Base-by-base conservation (phyloP, 2,329 filamentous ascomycete genomes). In the Penicillium fuscoglaucum region DNA sequence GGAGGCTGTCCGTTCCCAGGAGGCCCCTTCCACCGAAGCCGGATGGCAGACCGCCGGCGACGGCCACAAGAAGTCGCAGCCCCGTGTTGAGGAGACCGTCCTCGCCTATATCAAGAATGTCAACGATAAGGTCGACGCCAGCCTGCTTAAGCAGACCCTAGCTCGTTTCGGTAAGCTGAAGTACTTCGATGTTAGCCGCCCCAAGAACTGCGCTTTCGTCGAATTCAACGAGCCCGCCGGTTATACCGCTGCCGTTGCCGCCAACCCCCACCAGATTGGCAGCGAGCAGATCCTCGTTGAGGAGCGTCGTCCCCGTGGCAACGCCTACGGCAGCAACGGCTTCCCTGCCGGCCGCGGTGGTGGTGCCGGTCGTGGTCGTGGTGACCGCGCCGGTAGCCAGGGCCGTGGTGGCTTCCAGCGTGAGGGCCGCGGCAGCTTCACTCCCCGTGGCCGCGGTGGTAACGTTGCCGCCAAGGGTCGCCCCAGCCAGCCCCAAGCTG, bases 61-160 rank as follows among this genome's bases (percentile, higher is more conserved):
- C 58, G 84, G 87, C 56, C 90, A 96, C 76, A 89, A 89, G 68
- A 95, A 95, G 82, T 88, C 91, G 72, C 90, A 95, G 74, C 88
- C 87, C 69, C 87, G 91, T 51, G 75, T 82, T 28, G 90, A 93
- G 70, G 89, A 91, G 62, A 86, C 86, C 61, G 88, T 88, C 54
- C 85, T 92, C 66, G 95, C 90, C 21, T 98, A 97, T 76, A 91
- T 99, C 76, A 96, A 96, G 82, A 96, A 93, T 69, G 93, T 98
- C 50, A 93, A 88, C 50, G 92, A 96, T 35, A 93, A 92, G 78
- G 88, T 99, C 52, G 85, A 90, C 72, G 84, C 87, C 15, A 84
- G 86, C 41, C 85, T 91, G 47, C 82, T 99, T 59, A 88, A 84
- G 75, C 82, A 83, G 53, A 83, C 86, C 54, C 81, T 99, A 52